A percentile compares a stretch with the other conserved stretches of the same genome.
Evolutionary conservation across 2,329 filamentous ascomycete genomes (phyloP).

Genomic region (Fusarium virguliforme): DNA sequence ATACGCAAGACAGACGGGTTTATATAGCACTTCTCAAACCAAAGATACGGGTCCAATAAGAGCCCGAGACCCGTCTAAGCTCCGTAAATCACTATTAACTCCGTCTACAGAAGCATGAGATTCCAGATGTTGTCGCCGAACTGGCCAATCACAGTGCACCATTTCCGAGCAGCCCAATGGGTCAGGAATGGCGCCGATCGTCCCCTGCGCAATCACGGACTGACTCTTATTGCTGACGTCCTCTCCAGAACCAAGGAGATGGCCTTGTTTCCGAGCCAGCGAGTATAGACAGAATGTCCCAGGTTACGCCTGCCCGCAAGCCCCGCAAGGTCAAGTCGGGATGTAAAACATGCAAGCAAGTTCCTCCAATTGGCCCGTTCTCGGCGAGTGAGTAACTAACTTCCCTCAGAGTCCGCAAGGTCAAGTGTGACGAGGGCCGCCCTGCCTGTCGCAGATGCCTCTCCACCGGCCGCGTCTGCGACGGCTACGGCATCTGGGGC

Average conservation of each 20-base stretch:
- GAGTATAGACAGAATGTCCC: constrained; percentile 23
- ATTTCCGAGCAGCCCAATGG: constrained; percentile 46
- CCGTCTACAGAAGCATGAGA: not conserved
- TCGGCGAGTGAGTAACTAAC: too few relatives aligned
- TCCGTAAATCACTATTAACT: not conserved
- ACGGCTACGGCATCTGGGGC: constrained; percentile 46
- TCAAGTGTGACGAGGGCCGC: constrained; percentile 41
- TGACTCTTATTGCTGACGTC: constrained; percentile 5
- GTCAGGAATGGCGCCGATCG: not conserved
- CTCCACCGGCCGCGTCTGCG: constrained; percentile 40
- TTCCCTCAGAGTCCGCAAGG: constrained; percentile 19
- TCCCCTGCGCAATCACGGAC: not conserved
- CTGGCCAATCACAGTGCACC: constrained; percentile 36
- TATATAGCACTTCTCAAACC: not conserved
- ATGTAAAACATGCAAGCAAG: constrained; percentile 45
- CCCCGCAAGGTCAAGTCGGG: constrained; percentile 42
- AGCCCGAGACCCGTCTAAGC: not conserved
- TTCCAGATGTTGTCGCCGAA: not conserved
- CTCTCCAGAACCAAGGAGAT: constrained; percentile 34
- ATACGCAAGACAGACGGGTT: not conserved
- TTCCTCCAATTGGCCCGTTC: not conserved
- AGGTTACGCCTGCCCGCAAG: constrained; percentile 7
- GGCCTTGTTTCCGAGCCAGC: constrained; percentile 43
- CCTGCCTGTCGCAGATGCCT: constrained; percentile 40
- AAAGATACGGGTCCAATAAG: not conserved